Evolutionary conservation across 495 filamentous ascomycete genomes (phyloP), one percentile per base, ranked within the genome.

Genomic region (Hyaloscypha bicolor): DNA sequence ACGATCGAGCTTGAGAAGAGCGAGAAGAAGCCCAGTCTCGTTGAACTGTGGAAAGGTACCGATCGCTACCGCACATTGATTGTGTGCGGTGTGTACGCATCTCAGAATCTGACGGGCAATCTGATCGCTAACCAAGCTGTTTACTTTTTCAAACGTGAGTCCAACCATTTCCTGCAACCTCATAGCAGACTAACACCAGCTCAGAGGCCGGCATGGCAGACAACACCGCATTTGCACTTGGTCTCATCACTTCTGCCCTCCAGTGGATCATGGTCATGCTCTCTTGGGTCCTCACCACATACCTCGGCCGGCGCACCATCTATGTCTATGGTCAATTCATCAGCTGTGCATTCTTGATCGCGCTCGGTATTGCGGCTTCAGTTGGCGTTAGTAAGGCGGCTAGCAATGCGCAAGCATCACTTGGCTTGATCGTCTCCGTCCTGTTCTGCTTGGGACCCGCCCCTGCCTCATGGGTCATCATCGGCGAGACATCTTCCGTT

Each of bases 1-100:
- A 89, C 87, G 0, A 81, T 85, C 65, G 81, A 85, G 25, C 76
- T 89, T 21, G 89, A 91, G 73, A 73, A 79, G 60, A 80, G 85
- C 63, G 78, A 86, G 55, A 64, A 64, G 61, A 22, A 86, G 9
- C 84, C 82, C 67, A 82, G 76, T 29, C 87, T 85, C 64, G n/a
- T 76, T 32, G 85, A 87, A 64, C 83, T 83, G 56, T 84, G 86
- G 66, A 80, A 77, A 64, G 84, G 83, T 4, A 75, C 77, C 55
- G 83, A 88, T 63, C 74, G 79, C 22, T 80, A 83, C 6, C 82
- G 85, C 12, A 87, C 85, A 2, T 83, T 86, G 72, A 83, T 87
- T 42, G 80, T 80, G 1, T 77, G 79, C 51, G 78, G 78, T 22
- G 80, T 84, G 1, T 86, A 80, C 53, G 73, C 75, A 55, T 78